These are phyloP conservation scores for Viridothelium virens DNA, from an alignment of 495 filamentous ascomycete genomes.

Conservation along the genomic window DNA sequence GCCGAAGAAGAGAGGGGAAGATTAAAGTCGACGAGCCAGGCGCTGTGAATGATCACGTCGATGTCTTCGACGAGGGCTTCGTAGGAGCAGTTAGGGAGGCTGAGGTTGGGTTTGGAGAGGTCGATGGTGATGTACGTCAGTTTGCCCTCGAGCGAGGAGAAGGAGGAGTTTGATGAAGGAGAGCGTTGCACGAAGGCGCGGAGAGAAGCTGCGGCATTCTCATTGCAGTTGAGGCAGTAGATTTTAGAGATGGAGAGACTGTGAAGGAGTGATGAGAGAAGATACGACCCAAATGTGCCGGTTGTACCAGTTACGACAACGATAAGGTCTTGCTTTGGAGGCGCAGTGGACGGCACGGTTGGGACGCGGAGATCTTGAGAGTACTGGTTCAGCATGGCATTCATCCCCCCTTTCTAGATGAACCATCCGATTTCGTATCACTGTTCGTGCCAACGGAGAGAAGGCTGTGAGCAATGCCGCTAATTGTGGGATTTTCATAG, in stretches of 20 bases:
- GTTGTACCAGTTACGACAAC: slow-evolving; percentile 21
- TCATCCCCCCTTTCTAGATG: neutral
- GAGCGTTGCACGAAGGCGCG: neutral
- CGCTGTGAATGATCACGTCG: slow-evolving; percentile 40
- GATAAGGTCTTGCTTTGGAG: neutral
- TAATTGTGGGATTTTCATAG: neutral
- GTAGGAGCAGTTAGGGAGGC: slow-evolving; percentile 22
- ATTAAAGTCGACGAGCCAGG: slow-evolving; percentile 45
- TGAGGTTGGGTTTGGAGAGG: slow-evolving; percentile 21
- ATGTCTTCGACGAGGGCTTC: slow-evolving; percentile 16
- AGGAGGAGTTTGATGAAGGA: neutral
- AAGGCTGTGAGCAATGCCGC: neutral
- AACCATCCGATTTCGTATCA: neutral
- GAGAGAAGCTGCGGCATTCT: slow-evolving; percentile 6
- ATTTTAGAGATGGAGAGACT: slow-evolving; percentile 5
- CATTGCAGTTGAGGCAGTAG: slow-evolving; percentile 17
- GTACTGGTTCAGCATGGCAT: neutral
- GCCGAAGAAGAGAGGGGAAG: slow-evolving; percentile 31
- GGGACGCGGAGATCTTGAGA: neutral
- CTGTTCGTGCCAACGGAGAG: neutral
- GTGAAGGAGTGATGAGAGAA: slow-evolving; percentile 9
- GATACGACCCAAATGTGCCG: slow-evolving; percentile 15
- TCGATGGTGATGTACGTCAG: slow-evolving; percentile 26
- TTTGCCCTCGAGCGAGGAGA: neutral
- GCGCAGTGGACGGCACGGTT: too few relatives aligned